Percentiles rank a stretch among this genome's conserved stretches.
Conservation (phyloP, 179 eudicot species). For the Carnegiea gigantea region DNA sequence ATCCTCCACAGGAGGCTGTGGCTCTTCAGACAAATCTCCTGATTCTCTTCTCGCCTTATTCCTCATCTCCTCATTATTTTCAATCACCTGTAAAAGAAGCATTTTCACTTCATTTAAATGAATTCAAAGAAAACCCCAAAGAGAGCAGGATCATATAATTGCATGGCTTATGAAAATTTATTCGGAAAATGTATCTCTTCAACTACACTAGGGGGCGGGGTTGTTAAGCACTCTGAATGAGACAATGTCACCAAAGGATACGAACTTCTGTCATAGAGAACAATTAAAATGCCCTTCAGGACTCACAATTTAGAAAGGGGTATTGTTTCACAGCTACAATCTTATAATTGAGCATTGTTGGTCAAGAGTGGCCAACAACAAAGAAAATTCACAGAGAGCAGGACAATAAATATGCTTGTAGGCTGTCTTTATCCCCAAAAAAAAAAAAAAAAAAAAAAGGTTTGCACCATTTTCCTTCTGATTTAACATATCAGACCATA, state of each 20-base stretch:
- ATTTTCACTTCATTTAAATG: not conserved
- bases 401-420: no score
- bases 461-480: no score
- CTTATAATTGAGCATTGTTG: no score
- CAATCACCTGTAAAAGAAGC: conserved; percentile 49
- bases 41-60: conserved; percentile 60
- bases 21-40: conserved; percentile 50
- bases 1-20: conserved; percentile 48
- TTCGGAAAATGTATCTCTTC: not conserved
- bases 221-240: not conserved
- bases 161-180: not conserved
- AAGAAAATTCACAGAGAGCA: no score
- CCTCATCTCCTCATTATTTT: conserved; percentile 57
- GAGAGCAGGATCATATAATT: not conserved
- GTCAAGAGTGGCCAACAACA: no score
- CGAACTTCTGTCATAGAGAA: not conserved
- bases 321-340: not conserved
- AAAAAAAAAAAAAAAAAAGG: no score
- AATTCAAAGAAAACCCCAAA: not conserved
- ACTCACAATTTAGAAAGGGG: not conserved
- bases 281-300: not conserved
- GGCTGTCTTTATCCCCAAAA: no score
- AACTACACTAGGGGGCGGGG: not conserved
- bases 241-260: not conserved
- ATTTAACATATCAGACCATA: no score